Percentiles rank a stretch among this genome's conserved stretches.
Evolutionary conservation across 1,284 basidiomycete genomes (phyloP).

Genomic region (Kalmanozyma brasiliensis): DNA sequence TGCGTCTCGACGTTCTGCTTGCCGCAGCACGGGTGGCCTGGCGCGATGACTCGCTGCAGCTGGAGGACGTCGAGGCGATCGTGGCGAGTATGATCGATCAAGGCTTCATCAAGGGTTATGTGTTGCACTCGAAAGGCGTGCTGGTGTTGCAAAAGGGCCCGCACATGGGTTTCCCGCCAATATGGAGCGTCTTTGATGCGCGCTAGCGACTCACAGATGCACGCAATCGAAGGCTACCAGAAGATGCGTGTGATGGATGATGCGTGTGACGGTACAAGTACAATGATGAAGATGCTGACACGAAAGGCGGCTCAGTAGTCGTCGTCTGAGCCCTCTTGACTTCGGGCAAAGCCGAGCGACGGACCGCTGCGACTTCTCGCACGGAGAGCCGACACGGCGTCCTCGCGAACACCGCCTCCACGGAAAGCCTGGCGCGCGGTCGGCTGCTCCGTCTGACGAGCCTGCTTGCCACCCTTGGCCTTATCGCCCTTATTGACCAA

Average conservation of each 20-base stretch:
- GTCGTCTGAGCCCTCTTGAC: conserved; percentile 34
- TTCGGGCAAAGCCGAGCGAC: conserved; percentile 42
- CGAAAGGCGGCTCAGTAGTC: conserved; percentile 3
- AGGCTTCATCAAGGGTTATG: conserved; percentile 69
- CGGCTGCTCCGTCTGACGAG: conserved; percentile 7
- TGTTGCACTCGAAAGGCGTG: conserved; percentile 66
- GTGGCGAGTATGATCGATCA: conserved; percentile 69
- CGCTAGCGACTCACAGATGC: conserved; percentile 2
- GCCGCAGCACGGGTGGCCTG: conserved; percentile 65
- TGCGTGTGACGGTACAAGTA: conserved; percentile 22
- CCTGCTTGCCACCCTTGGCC: conserved; percentile 20
- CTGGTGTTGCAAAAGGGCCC: conserved; percentile 68
- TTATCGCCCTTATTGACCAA: conserved; percentile 36
- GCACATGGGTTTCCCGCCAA: conserved; percentile 66
- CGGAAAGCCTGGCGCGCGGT: conserved; percentile 34
- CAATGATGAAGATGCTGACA: conserved; percentile 10
- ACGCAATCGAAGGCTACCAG: not conserved
- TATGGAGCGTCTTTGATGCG: conserved; percentile 47
- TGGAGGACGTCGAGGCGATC: conserved; percentile 69
- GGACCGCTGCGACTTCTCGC: conserved; percentile 37
- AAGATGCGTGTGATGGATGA: conserved; percentile 1
- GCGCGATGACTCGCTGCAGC: conserved; percentile 58
- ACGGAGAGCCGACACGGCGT: conserved; percentile 39
- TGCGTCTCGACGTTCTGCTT: conserved; percentile 60
- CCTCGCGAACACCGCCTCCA: conserved; percentile 38